Evolutionary conservation across 1,139 yeast genomes (phyloP), one percentile per base, ranked within the genome.

Genomic region (Taiozyma sp.): DNA sequence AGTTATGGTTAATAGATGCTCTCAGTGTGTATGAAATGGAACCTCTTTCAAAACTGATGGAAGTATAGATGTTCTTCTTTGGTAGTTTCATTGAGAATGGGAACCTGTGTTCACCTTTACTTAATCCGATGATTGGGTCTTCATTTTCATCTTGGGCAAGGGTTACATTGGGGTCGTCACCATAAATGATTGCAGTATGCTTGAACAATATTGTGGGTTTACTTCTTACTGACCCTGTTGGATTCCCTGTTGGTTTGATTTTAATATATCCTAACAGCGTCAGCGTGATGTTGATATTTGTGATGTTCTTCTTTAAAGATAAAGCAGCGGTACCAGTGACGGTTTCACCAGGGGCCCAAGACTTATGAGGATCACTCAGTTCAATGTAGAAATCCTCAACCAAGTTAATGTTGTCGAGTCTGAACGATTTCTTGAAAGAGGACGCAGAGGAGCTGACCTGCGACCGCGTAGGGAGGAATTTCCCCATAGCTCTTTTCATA

Each of bases 71-170:
- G 55, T 87, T 78, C 59, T 80, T 82, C 58, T 76, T 77, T 2
- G 97, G 96, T 30, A 91, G 73, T 57, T 80, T 84, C 45, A 90
- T 88, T 48, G 86, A 81, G 63, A 91, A 91, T 14, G 96, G 96
- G 65, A 91, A 91, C 41, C 89, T 72, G 67, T 91, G 97, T 62
- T 88, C 93, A 30, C 97, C 97, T 58, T 83, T 82, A 45, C 81
- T 79, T 28, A 86, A 65, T 0, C 89, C 89, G 30, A 64, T 63
- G 2, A 54, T 47, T 8, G 57, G 59, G 9, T 54, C 57, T 23
- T 53, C 56, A 5, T 48, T 47, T 34, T 42, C 50, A 29, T 38
- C 44, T 43, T 46, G 49, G 24, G 32, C 32, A 6, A 49, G 53
- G 7, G 41, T 30, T 38, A 57, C 61, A 41, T 61, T 56, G 40